Base-by-base conservation (phyloP, 352 stramenopile species). In the Pelagophyceae sp. region DNA sequence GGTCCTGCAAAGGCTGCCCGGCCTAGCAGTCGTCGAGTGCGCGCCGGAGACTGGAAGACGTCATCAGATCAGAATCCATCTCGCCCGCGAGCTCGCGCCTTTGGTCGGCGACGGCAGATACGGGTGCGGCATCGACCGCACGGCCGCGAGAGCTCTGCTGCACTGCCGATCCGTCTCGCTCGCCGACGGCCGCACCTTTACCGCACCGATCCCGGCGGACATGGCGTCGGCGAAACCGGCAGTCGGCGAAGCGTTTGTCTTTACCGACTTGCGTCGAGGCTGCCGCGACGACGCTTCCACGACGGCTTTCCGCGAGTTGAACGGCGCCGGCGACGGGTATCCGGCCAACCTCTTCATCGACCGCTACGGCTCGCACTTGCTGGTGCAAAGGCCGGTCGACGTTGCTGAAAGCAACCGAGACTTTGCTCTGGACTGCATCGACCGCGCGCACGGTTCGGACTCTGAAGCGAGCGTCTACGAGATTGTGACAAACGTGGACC, bases 101-200 rank as follows among this genome's bases (percentile, higher is more conserved):
- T 17, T 40, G 15, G 20, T 27, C 3, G 61, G 61, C n/a, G 61
- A 71, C 61, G 61, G 15, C 29, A 1, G 11, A 3, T 29, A 71
- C 61, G 61, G 61, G 15, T 71, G 61, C 61, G 61, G 61, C 61
- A 31, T 71, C 61, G 61, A 71, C 61, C 61, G 61, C 27, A 31
- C 61, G n/a, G 61, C 61, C 6, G 15, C n/a, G 1, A 27, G 61
- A 3, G 27, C n/a, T 1, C 61, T 71, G 1, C 15, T 71, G n/a
- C 61, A 71, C 61, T 71, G 61, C 61, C 15, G 29, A 19, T 31
- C n/a, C n/a, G 31, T 71, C 61, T 27, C 27, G n/a, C 61, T 71
- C 29, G 29, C 29, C 61, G 61, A 40, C 61, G 61, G 61, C 29
- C 61, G 61, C n/a, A 3, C 29, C 3, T 71, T 71, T 29, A 6